Conservation (phyloP, 1,139 yeast genomes). For the Saccharomyces hybrid region DNA sequence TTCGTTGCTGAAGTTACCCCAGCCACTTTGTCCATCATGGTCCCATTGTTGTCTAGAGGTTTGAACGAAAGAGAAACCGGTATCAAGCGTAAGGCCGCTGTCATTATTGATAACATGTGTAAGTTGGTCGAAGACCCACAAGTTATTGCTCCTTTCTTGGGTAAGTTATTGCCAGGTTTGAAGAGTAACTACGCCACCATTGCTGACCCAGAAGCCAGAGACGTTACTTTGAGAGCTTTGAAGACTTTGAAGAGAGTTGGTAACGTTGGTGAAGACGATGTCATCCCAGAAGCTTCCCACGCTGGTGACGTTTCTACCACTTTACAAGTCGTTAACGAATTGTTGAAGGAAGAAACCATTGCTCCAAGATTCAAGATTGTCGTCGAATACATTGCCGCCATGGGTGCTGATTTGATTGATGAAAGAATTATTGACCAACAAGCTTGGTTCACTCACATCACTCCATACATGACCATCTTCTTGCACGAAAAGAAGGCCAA, state of each 20-base stretch:
- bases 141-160: constrained; percentile 98
- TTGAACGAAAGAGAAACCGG: constrained; percentile 98
- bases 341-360: constrained; percentile 57
- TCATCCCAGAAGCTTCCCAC: constrained; percentile 91
- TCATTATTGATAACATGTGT: constrained; percentile 99
- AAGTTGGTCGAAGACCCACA: constrained; percentile 99
- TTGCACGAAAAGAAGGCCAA: constrained; percentile 89
- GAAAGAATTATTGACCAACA: constrained; percentile 92
- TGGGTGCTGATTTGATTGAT: constrained; percentile 98
- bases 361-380: constrained; percentile 73
- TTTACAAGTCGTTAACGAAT: constrained; percentile 67
- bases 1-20: constrained; percentile 99
- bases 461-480: constrained; percentile 93
- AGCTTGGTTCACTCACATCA: constrained; percentile 81
- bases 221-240: constrained; percentile 93
- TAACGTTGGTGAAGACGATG: constrained; percentile 83
- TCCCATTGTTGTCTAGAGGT: constrained; percentile 98
- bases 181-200: constrained; percentile 88
- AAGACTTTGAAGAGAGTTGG: constrained; percentile 98
- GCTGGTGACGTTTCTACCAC: constrained; percentile 95
- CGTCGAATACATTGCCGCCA: constrained; percentile 77
- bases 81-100: constrained; percentile 99
- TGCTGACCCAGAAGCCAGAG: constrained; percentile 99
- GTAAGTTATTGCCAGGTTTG: constrained; percentile 90
- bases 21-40: constrained; percentile 99